Conservation (phyloP, 306 rosid species). For the Hippophae rhamnoides region DNA sequence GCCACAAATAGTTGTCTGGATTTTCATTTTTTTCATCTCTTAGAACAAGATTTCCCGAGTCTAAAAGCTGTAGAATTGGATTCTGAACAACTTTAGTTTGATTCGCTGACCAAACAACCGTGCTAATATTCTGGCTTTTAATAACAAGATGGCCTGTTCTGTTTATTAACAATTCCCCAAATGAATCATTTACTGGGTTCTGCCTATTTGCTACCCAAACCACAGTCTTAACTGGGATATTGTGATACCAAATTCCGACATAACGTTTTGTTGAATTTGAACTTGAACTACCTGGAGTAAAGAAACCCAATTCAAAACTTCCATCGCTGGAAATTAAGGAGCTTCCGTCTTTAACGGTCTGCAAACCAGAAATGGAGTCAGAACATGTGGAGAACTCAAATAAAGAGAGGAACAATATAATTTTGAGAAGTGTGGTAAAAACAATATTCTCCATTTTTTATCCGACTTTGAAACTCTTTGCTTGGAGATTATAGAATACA, state of each 20-base stretch:
- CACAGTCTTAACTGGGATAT: constrained; percentile 16
- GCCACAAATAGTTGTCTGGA: constrained; percentile 32
- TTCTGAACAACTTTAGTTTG: constrained; percentile 11
- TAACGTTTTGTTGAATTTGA: constrained; percentile 17
- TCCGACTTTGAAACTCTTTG: no score
- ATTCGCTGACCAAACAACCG: constrained; percentile 27
- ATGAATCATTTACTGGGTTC: constrained; percentile 28
- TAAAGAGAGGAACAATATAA: no score
- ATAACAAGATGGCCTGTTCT: constrained; percentile 14
- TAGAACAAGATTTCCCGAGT: constrained; percentile 41
- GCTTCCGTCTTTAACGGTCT: constrained; percentile 21
- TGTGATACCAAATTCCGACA: constrained; percentile 39
- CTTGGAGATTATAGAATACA: no score
- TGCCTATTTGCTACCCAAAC: constrained; percentile 54
- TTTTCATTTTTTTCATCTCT: constrained; percentile 23
- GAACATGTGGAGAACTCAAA: no score
- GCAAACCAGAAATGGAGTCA: not conserved
- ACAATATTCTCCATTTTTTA: no score
- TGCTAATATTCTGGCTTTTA: constrained; percentile 1
- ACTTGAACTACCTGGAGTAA: constrained; percentile 27
- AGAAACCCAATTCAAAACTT: constrained; percentile 38
- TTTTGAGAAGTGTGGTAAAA: no score
- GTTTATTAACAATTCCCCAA: constrained; percentile 25
- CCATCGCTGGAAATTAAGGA: constrained; percentile 26
- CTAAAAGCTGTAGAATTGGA: constrained; percentile 33